A percentile compares a stretch with the other conserved stretches of the same genome.
Conservation (phyloP, 257 asterid species). For the Marsdenia floribunda region DNA sequence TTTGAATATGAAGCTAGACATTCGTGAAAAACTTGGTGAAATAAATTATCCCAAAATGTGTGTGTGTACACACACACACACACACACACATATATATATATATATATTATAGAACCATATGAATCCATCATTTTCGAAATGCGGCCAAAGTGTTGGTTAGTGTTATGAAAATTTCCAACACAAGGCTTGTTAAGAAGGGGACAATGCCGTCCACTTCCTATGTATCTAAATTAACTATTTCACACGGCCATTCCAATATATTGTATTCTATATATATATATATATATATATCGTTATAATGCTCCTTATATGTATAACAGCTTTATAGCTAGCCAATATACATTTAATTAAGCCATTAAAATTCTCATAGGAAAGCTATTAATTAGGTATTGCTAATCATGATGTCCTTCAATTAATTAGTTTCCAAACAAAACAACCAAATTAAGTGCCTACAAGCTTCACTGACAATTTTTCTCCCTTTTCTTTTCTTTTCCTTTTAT, state of each 20-base stretch:
- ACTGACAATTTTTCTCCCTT: background rate
- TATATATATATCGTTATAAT: background rate
- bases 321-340: background rate
- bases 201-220: background rate
- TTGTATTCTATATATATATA: background rate
- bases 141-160: background rate
- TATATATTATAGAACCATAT: too few species aligned
- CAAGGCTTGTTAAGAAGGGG: background rate
- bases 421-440: background rate
- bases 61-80: too few species aligned
- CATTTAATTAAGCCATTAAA: too few species aligned
- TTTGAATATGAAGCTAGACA: too few species aligned
- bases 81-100: too few species aligned
- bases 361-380: background rate
- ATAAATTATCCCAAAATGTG: too few species aligned
- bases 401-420: background rate
- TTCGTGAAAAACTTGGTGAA: background rate
- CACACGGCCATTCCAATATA: background rate
- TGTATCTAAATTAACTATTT: background rate
- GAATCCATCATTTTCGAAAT: background rate
- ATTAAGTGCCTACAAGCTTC: background rate
- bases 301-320: background rate
- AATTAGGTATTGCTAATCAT: background rate
- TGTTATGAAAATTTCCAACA: background rate
- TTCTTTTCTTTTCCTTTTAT: too few species aligned